Percentiles rank a stretch among this genome's conserved stretches.
Evolutionary conservation across 352 stramenopile genomes (phyloP).

Genomic region (Phytophthora boehmeriae): DNA sequence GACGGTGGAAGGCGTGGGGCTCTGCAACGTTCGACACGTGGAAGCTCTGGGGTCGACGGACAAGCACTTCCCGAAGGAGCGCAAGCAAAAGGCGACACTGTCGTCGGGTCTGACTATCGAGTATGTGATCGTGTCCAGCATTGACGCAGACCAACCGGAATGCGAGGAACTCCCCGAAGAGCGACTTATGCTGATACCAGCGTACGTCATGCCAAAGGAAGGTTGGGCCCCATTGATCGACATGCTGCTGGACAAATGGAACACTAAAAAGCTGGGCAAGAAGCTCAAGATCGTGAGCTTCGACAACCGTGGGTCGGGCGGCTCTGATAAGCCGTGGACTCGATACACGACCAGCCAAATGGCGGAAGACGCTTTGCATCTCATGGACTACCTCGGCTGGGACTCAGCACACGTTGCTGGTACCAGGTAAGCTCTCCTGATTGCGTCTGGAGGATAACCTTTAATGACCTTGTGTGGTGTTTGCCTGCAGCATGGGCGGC

Average conservation of each 20-base stretch:
- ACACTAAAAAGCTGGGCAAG: background rate
- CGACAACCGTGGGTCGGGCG: slow-evolving; percentile 41
- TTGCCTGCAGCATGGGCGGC: slow-evolving; percentile 28
- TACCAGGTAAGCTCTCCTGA: slow-evolving; percentile 17
- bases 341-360: slow-evolving; percentile 38
- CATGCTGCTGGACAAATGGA: slow-evolving; percentile 28
- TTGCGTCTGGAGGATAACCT: background rate
- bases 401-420: slow-evolving; percentile 20
- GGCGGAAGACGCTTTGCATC: slow-evolving; percentile 32
- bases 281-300: slow-evolving; percentile 34
- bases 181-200: slow-evolving; percentile 44
- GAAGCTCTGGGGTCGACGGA: slow-evolving; percentile 22
- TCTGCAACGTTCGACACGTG: slow-evolving; percentile 19
- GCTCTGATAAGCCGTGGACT: slow-evolving; percentile 16
- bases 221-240: slow-evolving; percentile 31
- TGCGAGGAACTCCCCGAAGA: slow-evolving; percentile 17
- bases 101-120: slow-evolving; percentile 15
- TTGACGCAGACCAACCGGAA: slow-evolving; percentile 5
- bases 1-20: slow-evolving; percentile 3
- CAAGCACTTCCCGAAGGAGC: slow-evolving; percentile 25
- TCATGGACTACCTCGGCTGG: slow-evolving; percentile 36
- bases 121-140: slow-evolving; percentile 8
- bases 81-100: slow-evolving; percentile 11
- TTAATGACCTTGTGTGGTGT: too few relatives aligned
- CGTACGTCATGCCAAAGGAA: slow-evolving; percentile 34